Conservation (phyloP, 2,329 filamentous ascomycete genomes). For the Fonsecaea pedrosoi region DNA sequence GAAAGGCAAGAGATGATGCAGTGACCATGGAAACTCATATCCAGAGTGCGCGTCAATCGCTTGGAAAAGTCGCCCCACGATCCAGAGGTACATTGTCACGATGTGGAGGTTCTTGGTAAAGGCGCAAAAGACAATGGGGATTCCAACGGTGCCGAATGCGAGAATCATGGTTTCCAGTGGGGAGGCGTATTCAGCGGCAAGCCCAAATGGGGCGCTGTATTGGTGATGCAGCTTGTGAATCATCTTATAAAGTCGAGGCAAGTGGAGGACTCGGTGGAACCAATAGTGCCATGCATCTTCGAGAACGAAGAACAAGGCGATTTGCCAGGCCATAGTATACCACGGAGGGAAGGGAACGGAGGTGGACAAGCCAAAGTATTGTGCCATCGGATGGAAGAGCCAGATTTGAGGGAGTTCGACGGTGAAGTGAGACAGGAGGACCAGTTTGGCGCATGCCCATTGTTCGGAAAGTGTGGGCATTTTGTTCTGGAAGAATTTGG, state of each 20-base stretch:
- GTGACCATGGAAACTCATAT: slow-evolving; percentile 97
- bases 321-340: slow-evolving; percentile 88
- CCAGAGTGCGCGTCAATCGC: slow-evolving; percentile 97
- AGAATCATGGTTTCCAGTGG: slow-evolving; percentile 97
- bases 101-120: slow-evolving; percentile 89
- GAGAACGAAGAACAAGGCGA: slow-evolving; percentile 90
- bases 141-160: slow-evolving; percentile 81
- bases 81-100: slow-evolving; percentile 98
- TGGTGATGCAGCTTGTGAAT: slow-evolving; percentile 99
- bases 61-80: slow-evolving; percentile 89
- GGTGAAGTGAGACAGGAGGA: slow-evolving; percentile 94
- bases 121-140: slow-evolving; percentile 82
- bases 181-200: slow-evolving; percentile 96
- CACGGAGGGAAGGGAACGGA: slow-evolving; percentile 85
- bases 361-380: slow-evolving; percentile 87
- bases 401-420: slow-evolving; percentile 86
- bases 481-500: slow-evolving; percentile 64
- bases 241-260: slow-evolving; percentile 91
- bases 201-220: slow-evolving; percentile 95
- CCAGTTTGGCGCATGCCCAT: slow-evolving; percentile 90
- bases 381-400: slow-evolving; percentile 95
- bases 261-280: slow-evolving; percentile 90
- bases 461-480: slow-evolving; percentile 92
- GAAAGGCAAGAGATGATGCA: slow-evolving; percentile 95
- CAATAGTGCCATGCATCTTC: slow-evolving; percentile 99